phyloP scores from a whole-genome alignment of 208 protist species.

The Endotrypanum monterogeii region DNA sequence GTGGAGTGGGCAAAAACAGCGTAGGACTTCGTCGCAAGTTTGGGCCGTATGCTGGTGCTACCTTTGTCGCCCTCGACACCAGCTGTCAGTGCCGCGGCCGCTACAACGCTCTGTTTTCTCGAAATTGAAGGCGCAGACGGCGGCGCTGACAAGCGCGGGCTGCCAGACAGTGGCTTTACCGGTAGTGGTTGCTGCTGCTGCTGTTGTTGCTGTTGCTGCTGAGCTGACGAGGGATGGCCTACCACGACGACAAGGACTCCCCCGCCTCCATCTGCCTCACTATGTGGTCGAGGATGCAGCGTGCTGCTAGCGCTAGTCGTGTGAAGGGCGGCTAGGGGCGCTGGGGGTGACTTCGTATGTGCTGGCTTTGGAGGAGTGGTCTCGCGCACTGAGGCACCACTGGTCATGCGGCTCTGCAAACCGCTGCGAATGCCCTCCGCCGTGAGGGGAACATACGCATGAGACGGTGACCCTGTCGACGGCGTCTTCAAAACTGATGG shows the following conservation, averaged over 20 bases:
- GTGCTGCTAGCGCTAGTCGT: not conserved
- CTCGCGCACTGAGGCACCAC: not conserved
- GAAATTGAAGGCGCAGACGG: not conserved
- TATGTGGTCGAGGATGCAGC: not conserved
- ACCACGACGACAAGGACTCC: not conserved
- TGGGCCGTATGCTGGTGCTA: not conserved
- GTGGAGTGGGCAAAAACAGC: constrained; percentile 12
- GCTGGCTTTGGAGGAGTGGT: not conserved
- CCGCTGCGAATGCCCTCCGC: not conserved
- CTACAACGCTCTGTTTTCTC: constrained; percentile 6
- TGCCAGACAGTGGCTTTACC: constrained; percentile 5
- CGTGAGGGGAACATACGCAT: constrained; percentile 10
- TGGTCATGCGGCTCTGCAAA: constrained; percentile 8
- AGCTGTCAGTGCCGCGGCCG: not conserved
- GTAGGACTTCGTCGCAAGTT: constrained; percentile 12
- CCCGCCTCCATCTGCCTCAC: not conserved
- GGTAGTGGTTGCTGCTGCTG: constrained; percentile 1
- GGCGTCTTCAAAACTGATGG: not conserved
- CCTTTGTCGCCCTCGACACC: constrained; percentile 1
- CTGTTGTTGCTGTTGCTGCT: not conserved
- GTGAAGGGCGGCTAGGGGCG: not conserved
- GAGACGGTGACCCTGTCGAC: constrained; percentile 3
- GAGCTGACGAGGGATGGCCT: not conserved
- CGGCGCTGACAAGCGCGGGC: not conserved
- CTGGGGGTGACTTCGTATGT: not conserved